Base-by-base conservation (phyloP, 176 grass and related monocot genomes). In the Phoenix dactylifera region DNA sequence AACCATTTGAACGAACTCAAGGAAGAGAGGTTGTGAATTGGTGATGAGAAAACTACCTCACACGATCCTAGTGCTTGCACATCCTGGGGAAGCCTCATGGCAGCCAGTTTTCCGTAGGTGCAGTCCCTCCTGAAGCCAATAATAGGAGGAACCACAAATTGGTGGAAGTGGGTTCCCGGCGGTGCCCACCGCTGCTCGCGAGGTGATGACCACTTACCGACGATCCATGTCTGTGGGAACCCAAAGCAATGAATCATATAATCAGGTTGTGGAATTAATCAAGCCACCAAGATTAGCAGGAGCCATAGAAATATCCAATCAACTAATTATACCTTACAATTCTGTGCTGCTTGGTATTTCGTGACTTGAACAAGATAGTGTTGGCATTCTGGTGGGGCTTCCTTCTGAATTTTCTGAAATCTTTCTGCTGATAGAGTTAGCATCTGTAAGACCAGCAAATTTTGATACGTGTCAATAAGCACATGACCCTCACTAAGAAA, bases 81-180 rank as follows among this genome's bases (percentile, higher is more conserved):
- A 73, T 97, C 84, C 59, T 73, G 54, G 60, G 92, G 92, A 24
- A 97, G 79, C 17, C 53, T 70, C 92, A 97, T 97, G 3, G 92
- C 92, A 17, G 92, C 92, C 58, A 97, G 73, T 49, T 88, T 83
- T 48, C 92, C 92, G 25, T 97, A 97, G 50, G 92, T 97, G 87
- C 92, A 97, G 60, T 97, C 92, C 6, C 92, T 65, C 3, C 92
- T 83, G 64, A 97, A 91, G 4, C 61, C 59, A 35, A 97, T 66
- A 55, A 97, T 91, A 0, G 87, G 92, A 0, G 92, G 92, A 24
- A 97, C 92, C 3, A 97, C 92, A 60, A 97, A 97, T 71, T 97
- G 92, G 79, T 97, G 87, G 75, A 97, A 97, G 75, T 97, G 86
- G 23, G 92, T 97, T n/a, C 87, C 87, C 3, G 81, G 1, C 17